A percentile compares a stretch with the other conserved stretches of the same genome.
Conservation (phyloP, 495 filamentous ascomycete genomes). For the Amphirosellinia nigrospora region DNA sequence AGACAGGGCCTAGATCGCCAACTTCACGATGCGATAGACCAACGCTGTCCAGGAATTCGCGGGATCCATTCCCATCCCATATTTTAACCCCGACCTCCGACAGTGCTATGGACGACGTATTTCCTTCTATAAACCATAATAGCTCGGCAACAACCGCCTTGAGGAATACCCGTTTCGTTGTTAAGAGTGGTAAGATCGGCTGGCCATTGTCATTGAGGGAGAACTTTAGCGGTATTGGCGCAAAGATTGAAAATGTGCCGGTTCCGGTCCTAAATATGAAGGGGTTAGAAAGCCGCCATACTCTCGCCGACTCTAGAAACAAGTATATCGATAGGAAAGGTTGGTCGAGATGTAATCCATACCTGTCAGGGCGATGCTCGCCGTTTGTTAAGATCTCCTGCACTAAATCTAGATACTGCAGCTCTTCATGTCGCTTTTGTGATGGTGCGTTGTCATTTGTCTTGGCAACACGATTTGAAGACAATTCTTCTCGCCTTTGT, state of each 20-base stretch:
- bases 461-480: background rate
- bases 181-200: slow-evolving; percentile 86
- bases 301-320: background rate
- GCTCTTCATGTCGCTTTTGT: slow-evolving; percentile 64
- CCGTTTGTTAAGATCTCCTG: slow-evolving; percentile 74
- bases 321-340: background rate
- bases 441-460: background rate
- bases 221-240: slow-evolving; percentile 84
- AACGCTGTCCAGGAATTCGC: slow-evolving; percentile 82
- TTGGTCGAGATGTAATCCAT: slow-evolving; percentile 18
- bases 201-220: slow-evolving; percentile 66
- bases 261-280: slow-evolving; percentile 72
- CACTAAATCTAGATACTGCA: slow-evolving; percentile 80
- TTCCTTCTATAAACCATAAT: slow-evolving; percentile 92
- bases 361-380: slow-evolving; percentile 82
- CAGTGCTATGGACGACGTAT: slow-evolving; percentile 77
- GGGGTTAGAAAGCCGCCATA: slow-evolving; percentile 9
- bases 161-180: slow-evolving; percentile 94
- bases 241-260: slow-evolving; percentile 88
- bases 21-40: slow-evolving; percentile 78
- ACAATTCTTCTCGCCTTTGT: slow-evolving; percentile 9
- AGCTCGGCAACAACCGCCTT: slow-evolving; percentile 92
- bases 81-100: slow-evolving; percentile 85
- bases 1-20: slow-evolving; percentile 94
- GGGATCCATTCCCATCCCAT: slow-evolving; percentile 96